Evolutionary conservation across 1,139 yeast genomes (phyloP).

Genomic region (Nakaseomyces sp.): DNA sequence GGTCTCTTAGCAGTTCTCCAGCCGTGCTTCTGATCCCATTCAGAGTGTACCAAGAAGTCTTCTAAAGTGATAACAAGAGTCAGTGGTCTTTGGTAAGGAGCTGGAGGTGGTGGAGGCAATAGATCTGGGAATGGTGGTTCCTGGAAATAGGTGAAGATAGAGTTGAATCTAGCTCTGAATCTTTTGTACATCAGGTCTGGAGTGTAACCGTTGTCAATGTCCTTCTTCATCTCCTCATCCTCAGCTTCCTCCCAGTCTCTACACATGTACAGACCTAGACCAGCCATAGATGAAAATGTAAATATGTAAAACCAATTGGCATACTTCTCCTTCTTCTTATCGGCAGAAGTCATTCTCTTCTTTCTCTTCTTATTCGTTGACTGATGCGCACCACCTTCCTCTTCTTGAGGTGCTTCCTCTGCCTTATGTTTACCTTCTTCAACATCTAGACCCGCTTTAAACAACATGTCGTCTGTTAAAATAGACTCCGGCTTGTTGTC

Average conservation of each 20-base stretch:
- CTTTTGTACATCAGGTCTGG: constrained; percentile 61
- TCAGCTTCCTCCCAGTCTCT: constrained; percentile 85
- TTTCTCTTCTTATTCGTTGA: constrained; percentile 21
- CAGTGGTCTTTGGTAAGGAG: constrained; percentile 86
- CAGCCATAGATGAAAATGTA: constrained; percentile 54
- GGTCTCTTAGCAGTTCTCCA: constrained; percentile 99
- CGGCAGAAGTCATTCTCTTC: constrained; percentile 54
- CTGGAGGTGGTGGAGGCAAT: constrained; percentile 86
- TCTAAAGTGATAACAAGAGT: constrained; percentile 85
- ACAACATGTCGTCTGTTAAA: constrained; percentile 71
- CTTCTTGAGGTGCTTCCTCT: constrained; percentile 9
- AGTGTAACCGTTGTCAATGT: constrained; percentile 59
- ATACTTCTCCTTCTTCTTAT: constrained; percentile 54
- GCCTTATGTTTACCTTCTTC: constrained; percentile 25
- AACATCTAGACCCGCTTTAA: constrained; percentile 75
- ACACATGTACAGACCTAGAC: constrained; percentile 57
- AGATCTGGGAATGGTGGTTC: constrained; percentile 92
- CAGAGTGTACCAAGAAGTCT: constrained; percentile 81
- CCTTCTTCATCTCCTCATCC: constrained; percentile 45
- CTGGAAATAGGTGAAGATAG: constrained; percentile 74
- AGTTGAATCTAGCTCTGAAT: constrained; percentile 59
- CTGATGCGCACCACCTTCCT: constrained; percentile 26
- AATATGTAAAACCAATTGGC: constrained; percentile 63
- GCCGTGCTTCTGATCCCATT: constrained; percentile 86
- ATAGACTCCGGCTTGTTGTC: constrained; percentile 43